A percentile compares a stretch with the other conserved stretches of the same genome.
phyloP scores from a whole-genome alignment of 2,329 filamentous ascomycete species.

The Cladosporium velox region DNA sequence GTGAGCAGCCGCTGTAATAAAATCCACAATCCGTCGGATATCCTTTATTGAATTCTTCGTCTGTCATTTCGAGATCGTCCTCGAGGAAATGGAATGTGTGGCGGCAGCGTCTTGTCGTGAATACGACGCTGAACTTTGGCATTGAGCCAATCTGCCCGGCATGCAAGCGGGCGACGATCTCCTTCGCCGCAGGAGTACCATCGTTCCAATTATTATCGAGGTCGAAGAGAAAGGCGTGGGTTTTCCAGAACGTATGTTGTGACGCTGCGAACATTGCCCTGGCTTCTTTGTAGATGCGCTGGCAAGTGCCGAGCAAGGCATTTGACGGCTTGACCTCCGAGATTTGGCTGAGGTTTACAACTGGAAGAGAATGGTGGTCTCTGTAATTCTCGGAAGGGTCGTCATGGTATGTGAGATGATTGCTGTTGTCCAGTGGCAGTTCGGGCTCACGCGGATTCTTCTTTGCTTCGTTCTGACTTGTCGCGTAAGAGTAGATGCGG shows the following conservation, averaged over 20 bases:
- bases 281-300: background rate
- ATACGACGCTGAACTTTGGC: background rate
- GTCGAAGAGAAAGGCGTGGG: background rate
- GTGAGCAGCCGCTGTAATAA: background rate
- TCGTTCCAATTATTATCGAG: background rate
- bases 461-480: too few species aligned
- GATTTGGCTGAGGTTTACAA: background rate
- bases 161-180: background rate
- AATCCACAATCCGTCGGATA: background rate
- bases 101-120: background rate
- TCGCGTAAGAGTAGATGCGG: too few species aligned
- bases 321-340: background rate
- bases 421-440: background rate
- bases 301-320: background rate
- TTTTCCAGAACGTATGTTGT: background rate
- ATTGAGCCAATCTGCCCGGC: background rate
- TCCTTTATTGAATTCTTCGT: background rate
- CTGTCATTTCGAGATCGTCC: background rate
- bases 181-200: background rate
- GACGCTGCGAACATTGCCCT: background rate
- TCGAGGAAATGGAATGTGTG: background rate
- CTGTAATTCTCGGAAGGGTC: background rate
- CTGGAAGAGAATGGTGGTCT: background rate
- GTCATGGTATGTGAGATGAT: background rate
- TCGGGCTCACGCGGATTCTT: too few species aligned